A percentile compares a stretch with the other conserved stretches of the same genome.
These are phyloP conservation scores for Ogataea trehalophila DNA, from an alignment of 805 yeast species.

Conservation along the genomic window DNA sequence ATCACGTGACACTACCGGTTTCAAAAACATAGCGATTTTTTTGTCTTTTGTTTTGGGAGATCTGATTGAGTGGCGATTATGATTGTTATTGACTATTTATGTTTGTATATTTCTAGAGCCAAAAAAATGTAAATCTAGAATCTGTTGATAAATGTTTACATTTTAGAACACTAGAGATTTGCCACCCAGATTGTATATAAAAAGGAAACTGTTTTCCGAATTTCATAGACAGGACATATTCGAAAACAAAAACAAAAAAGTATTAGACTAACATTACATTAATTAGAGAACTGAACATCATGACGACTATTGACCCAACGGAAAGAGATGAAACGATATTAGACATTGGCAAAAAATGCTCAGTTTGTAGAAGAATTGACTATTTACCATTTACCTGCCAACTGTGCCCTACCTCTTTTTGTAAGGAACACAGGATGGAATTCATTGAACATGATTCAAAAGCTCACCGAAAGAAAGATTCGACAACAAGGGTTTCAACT, in stretches of 20 bases:
- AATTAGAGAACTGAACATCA: background rate
- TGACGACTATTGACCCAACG: slow-evolving; percentile 9
- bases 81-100: no score
- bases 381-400: slow-evolving; percentile 55
- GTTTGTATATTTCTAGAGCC: no score
- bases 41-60: no score
- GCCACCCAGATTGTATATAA: no score
- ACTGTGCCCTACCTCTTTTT: slow-evolving; percentile 36
- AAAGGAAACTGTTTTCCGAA: no score
- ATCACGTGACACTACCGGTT: no score
- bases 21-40: no score
- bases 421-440: slow-evolving; percentile 45
- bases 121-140: no score
- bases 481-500: slow-evolving; percentile 3
- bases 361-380: slow-evolving; percentile 47
- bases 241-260: background rate
- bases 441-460: slow-evolving; percentile 30
- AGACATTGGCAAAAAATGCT: slow-evolving; percentile 57
- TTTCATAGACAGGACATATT: no score
- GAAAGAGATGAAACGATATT: slow-evolving; percentile 34
- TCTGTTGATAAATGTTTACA: no score
- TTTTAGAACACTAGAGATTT: no score
- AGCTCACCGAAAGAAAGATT: slow-evolving; percentile 3
- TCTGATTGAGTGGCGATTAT: no score
- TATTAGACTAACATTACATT: background rate